phyloP scores from a whole-genome alignment of 257 asterid species.

The Petunia secreta region DNA sequence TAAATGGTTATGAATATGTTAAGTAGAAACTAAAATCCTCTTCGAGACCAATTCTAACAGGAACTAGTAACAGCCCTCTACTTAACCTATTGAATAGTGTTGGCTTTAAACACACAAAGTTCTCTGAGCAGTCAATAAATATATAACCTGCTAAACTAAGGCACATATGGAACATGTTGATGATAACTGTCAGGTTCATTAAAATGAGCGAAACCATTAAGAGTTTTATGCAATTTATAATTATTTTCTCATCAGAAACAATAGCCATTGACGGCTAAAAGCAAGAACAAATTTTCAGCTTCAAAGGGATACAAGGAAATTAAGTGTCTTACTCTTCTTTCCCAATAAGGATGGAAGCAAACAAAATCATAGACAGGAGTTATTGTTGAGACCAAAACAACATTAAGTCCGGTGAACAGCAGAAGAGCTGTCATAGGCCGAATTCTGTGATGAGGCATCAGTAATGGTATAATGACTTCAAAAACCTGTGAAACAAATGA shows the following conservation, averaged over 20 bases:
- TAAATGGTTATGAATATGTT: neutral
- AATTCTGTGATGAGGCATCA: constrained; percentile 76
- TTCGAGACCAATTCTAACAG: neutral
- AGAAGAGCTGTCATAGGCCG: constrained; percentile 79
- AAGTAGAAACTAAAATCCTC: neutral
- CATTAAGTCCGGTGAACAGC: constrained; percentile 77
- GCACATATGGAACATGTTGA: neutral
- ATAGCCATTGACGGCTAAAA: neutral
- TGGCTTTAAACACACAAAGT: neutral
- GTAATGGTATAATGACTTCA: neutral
- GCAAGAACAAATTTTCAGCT: neutral
- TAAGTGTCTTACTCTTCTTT: constrained; percentile 61
- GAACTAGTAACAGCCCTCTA: neutral
- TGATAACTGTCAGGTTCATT: constrained; percentile 7
- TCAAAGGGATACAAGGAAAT: neutral
- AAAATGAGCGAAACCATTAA: neutral
- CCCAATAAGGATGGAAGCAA: constrained; percentile 91
- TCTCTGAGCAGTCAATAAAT: neutral
- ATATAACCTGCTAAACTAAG: neutral
- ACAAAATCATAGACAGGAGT: constrained; percentile 80
- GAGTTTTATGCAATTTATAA: neutral
- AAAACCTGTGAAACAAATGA: neutral
- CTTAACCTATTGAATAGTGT: neutral
- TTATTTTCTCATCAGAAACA: neutral
- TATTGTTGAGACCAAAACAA: constrained; percentile 62